Evolutionary conservation across 2,329 filamentous ascomycete species (phyloP).

Genomic region (Epichloe amarillans): DNA sequence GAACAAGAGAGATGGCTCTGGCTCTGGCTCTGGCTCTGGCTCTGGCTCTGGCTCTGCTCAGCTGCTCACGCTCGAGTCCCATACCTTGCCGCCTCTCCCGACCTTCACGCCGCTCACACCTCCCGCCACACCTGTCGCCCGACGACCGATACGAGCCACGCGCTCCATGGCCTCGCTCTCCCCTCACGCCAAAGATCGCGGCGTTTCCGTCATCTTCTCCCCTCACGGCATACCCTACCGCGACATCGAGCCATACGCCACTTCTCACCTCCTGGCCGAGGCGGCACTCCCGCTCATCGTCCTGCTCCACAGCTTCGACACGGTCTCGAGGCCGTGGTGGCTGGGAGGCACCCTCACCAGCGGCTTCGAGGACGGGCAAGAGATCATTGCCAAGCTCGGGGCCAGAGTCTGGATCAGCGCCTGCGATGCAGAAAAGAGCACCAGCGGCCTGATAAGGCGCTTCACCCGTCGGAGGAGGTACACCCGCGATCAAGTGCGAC

Average conservation of each 20-base stretch:
- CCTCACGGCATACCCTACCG: constrained; percentile 47
- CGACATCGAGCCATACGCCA: constrained; percentile 40
- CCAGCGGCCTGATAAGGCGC: constrained; percentile 35
- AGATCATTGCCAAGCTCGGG: constrained; percentile 18
- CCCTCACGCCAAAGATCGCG: constrained; percentile 23
- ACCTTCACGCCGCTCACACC: constrained; percentile 21
- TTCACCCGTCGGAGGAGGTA: constrained; percentile 35
- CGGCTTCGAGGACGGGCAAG: constrained; percentile 42
- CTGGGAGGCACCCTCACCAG: constrained; percentile 44
- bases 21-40: not conserved
- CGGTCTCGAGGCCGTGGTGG: constrained; percentile 46
- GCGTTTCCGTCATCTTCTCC: constrained; percentile 50
- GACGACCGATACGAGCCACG: constrained; percentile 22
- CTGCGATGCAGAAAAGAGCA: constrained; percentile 36
- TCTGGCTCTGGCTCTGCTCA: not conserved
- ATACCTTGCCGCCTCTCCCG: constrained; percentile 2
- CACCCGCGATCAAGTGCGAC: constrained; percentile 30
- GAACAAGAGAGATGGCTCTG: constrained; percentile 3
- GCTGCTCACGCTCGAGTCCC: not conserved
- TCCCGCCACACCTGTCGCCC: constrained; percentile 20
- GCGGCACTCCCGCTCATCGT: constrained; percentile 48
- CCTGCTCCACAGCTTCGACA: constrained; percentile 51
- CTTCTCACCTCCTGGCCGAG: constrained; percentile 40
- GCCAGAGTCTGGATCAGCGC: constrained; percentile 24
- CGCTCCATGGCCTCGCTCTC: constrained; percentile 23